phyloP scores from a whole-genome alignment of 1,284 basidiomycete species.

The Boletus semigastroideus region DNA sequence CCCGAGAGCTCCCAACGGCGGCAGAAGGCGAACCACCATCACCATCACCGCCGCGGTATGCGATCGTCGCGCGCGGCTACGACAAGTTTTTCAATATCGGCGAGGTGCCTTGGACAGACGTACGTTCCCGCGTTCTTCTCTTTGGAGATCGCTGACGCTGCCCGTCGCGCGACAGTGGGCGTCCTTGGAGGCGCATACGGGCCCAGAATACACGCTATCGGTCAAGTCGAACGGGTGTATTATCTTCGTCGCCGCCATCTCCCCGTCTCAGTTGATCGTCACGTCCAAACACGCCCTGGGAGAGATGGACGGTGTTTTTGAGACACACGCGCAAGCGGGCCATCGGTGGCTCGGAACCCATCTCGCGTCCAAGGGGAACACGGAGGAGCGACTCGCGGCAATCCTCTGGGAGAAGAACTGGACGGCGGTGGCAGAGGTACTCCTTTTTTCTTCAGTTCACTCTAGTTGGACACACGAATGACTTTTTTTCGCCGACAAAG shows the following conservation, averaged over 20 bases:
- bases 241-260: conserved; percentile 92
- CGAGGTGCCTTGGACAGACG: conserved; percentile 93
- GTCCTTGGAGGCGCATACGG: conserved; percentile 70
- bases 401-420: conserved; percentile 81
- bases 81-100: conserved; percentile 99
- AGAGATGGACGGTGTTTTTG: conserved; percentile 33
- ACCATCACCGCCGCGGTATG: conserved; percentile 37
- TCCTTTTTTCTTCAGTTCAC: conserved; percentile 16
- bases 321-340: conserved; percentile 78
- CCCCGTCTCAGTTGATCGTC: conserved; percentile 73
- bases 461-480: neutral
- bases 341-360: conserved; percentile 83
- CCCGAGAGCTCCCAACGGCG: conserved; percentile 39
- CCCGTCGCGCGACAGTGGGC: conserved; percentile 61
- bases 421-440: conserved; percentile 90
- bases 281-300: conserved; percentile 94
- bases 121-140: conserved; percentile 43
- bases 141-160: neutral
- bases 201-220: conserved; percentile 84
- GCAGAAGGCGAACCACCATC: too few species aligned
- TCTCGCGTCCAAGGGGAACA: conserved; percentile 62
- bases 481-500: conserved; percentile 39
- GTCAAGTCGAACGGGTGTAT: conserved; percentile 98
- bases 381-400: conserved; percentile 72
- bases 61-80: conserved; percentile 91